Evolutionary conservation across 2,329 filamentous ascomycete species (phyloP), one percentile per base, ranked within the genome.

Genomic region (Rutstroemia sp.): DNA sequence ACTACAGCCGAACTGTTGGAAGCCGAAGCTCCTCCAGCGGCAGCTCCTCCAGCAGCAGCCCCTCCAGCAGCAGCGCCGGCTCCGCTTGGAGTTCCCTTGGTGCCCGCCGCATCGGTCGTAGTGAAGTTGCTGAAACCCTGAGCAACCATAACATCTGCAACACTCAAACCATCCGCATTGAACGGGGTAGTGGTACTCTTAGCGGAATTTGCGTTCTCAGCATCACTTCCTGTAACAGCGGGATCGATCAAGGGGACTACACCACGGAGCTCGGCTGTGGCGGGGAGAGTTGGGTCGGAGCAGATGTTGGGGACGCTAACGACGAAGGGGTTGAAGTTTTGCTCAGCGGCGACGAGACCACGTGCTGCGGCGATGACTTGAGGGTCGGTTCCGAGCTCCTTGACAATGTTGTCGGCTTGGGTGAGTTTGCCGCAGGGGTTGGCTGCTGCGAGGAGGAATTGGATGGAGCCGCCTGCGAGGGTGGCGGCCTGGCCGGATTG

Each of bases 291-390:
- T 2, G 83, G 72, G 61, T 88, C 82, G 39, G 74, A 78, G 71
- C 86, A 88, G 67, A 89, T 79, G 59, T 76, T 81, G 17, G 81
- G 83, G 37, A 82, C 75, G 64, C 73, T 73, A 60, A 79, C 77
- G 56, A 71, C 79, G 62, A 83, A 87, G 51, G 82, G 83, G 74
- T 88, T 88, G 74, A 86, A 86, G 78, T 88, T 88, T 71, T 86
- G 83, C 75, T 87, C 84, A 4, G 84, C 84, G 25, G 80, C 78
- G 14, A 87, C 84, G 39, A 87, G 76, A 16, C 78, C 78, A 57
- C 77, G 77, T 17, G 85, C 85, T 19, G 81, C 84, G 14, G 77
- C 75, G 57, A 88, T 74, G 61, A 84, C 82, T 59, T 77, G 72
- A n/a, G 76, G 71, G 62, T 81, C 80, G 47, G 72, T 77, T 53